Base-by-base conservation (phyloP, 441 rosid species). In the Isatis lusitanica region DNA sequence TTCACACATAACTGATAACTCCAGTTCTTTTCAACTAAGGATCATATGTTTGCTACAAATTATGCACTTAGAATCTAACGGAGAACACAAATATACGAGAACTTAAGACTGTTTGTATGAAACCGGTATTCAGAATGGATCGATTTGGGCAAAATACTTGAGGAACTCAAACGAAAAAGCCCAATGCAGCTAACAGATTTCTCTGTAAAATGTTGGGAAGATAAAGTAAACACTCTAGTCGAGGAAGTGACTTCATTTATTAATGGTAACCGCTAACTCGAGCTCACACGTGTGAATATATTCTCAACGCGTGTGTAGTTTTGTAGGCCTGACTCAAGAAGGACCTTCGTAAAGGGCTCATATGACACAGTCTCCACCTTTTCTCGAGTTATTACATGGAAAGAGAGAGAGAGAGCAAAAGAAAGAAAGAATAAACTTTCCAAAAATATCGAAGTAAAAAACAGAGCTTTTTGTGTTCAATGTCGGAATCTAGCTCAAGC, bases 401-500 rank as follows among this genome's bases (percentile, higher is more conserved):
- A n/a, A 60, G 56, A 30, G 50, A 42, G 50, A 6, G 4, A 12
- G 24, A 21, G 24, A 21, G 24, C 24, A 21, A 21, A 21, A 21
- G 31, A 8, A 55, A 55, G 38, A 53, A 46, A 33, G 42, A 50
- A 16, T 1, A 30, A 63, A 40, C 75, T 76, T 76, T 76, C 71
- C 40, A 12, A 21, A 61, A 53, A 61, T 40, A 63, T 16, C 31
- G 9, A 63, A 69, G 43, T n/a, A 42, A 53, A 40, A 48, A 47
- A 39, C 35, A 28, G 28, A 12, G 6, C 21, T 26, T 63, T 4
- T 5, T 18, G 69, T 59, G 42, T 50, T 26, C 68, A 42, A 77
- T 77, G 80, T 3, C 80, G 60, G 60, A 72, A 71, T 71, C 59
- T 52, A 71, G 70, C 58, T 77, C 73, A 66, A 77, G 73, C 65